Evolutionary conservation across 768 basidiomycete genomes (phyloP), one percentile per base, ranked within the genome.

Genomic region (Dacryopinax spathularia): DNA sequence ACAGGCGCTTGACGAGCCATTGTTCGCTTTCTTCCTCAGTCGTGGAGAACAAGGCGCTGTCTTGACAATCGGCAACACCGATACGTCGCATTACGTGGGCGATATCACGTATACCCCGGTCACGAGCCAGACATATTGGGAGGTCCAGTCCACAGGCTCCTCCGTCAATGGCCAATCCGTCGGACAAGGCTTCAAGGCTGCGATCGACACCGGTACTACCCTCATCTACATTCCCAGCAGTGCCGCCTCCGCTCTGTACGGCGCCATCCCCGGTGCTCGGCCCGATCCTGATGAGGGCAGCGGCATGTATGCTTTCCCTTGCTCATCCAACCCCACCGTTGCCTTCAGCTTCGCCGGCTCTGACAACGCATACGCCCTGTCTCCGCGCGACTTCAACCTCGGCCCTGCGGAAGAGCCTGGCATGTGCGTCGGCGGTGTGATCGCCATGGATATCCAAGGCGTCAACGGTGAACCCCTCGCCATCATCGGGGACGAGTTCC

Each of bases 91-190:
- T 31, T 56, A 56, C 31, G 31, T 7, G 9, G 48, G 48, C 25
- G 48, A 31, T 29, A 56, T 56, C 48, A 56, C 48, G 25, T 56
- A 56, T 20, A 56, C 48, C 7, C 72, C 75, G 0, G 75, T 80
- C 29, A 56, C 67, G 37, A 77, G 73, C 25, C 67, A 86, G 79
- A 82, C 84, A 1, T 86, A 84, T 65, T 86, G 85, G 86, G 74
- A 81, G 0, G 73, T 86, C 0, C 62, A 66, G 3, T 77, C 85
- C 77, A 76, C 78, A 56, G 78, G 76, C 18, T 65, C 83, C 0
- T 71, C 70, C 6, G 76, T 79, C 6, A 75, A 76, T 43, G 69
- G 64, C 7, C 20, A 67, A 29, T 2, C 25, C 29, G 25, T 56
- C 48, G 9, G 25, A 44, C 13, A 9, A 9, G 29, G 25, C 12